Percentiles rank a stretch among this genome's conserved stretches.
Conservation (phyloP, 768 basidiomycete species). For the Boletus edulis region DNA sequence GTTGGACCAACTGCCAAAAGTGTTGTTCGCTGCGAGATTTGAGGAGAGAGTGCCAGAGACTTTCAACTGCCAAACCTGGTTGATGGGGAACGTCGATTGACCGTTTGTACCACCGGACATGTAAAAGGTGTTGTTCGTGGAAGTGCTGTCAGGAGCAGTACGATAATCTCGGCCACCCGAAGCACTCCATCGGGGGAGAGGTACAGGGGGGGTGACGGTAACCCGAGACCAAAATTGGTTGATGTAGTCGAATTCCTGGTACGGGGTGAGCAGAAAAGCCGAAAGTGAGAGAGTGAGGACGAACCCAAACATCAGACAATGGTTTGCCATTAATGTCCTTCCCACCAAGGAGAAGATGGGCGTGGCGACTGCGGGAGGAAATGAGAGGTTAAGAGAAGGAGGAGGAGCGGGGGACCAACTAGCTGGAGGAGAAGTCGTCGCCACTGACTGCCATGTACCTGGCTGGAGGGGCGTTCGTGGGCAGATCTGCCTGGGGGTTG, state of each 20-base stretch:
- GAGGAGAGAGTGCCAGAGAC: constrained; percentile 71
- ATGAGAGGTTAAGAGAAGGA: constrained; percentile 17
- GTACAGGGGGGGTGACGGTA: constrained; percentile 46
- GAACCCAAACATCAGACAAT: constrained; percentile 74
- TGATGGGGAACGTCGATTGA: constrained; percentile 42
- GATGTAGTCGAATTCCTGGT: constrained; percentile 74
- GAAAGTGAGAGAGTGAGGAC: constrained; percentile 16
- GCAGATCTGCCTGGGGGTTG: constrained; percentile 47
- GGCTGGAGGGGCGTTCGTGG: constrained; percentile 49
- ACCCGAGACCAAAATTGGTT: constrained; percentile 77
- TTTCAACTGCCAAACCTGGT: constrained; percentile 69
- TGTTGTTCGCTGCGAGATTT: constrained; percentile 48
- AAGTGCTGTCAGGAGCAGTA: constrained; percentile 24
- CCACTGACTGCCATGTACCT: constrained; percentile 66
- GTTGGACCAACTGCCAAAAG: constrained; percentile 60
- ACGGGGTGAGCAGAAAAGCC: constrained; percentile 4
- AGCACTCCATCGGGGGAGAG: constrained; percentile 67
- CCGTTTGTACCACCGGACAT: constrained; percentile 69
- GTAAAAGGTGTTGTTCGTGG: constrained; percentile 68
- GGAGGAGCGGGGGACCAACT: constrained; percentile 46
- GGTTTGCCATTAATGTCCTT: constrained; percentile 51
- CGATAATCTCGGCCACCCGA: constrained; percentile 71
- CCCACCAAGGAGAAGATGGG: constrained; percentile 74
- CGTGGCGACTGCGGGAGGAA: constrained; percentile 54
- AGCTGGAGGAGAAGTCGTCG: constrained; percentile 76